phyloP scores from a whole-genome alignment of 2,329 filamentous ascomycete species.

The Fonsecaea pugnacius region DNA sequence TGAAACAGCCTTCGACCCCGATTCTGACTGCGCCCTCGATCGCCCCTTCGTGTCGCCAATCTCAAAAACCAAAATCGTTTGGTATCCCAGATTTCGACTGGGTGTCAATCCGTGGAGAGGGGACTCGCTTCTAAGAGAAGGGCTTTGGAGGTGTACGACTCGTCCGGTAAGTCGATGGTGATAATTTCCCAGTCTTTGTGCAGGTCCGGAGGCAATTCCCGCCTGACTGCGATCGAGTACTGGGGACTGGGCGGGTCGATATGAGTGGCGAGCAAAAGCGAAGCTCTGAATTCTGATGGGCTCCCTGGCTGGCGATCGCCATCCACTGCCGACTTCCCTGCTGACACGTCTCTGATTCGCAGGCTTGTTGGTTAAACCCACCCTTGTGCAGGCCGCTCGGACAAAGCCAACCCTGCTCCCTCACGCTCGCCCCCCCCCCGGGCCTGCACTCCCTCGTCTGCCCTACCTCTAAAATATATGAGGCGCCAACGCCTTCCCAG shows the following conservation, averaged over 20 bases:
- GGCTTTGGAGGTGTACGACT: neutral
- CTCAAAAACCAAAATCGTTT: neutral
- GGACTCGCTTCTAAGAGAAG: neutral
- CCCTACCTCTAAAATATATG: slow-evolving; percentile 34
- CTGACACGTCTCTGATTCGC: slow-evolving; percentile 35
- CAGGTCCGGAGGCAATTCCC: slow-evolving; percentile 28
- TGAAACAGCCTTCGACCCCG: slow-evolving; percentile 7
- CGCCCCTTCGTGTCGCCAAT: slow-evolving; percentile 6
- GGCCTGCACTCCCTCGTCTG: slow-evolving; percentile 27
- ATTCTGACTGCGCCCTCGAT: slow-evolving; percentile 10
- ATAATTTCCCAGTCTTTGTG: slow-evolving; percentile 10
- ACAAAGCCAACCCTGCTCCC: slow-evolving; percentile 26
- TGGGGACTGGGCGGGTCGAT: slow-evolving; percentile 29
- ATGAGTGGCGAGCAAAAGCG: slow-evolving; percentile 27
- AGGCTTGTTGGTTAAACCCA: slow-evolving; percentile 23
- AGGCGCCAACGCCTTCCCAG: slow-evolving; percentile 35
- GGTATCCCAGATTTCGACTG: neutral
- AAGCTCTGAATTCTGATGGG: slow-evolving; percentile 20
- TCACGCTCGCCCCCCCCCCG: slow-evolving; percentile 20
- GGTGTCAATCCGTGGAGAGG: neutral
- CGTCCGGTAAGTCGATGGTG: slow-evolving; percentile 8
- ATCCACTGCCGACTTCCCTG: slow-evolving; percentile 29
- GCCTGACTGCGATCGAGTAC: slow-evolving; percentile 20
- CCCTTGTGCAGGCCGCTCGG: slow-evolving; percentile 23
- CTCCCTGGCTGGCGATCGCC: slow-evolving; percentile 32